Evolutionary conservation across 2,329 filamentous ascomycete species (phyloP).

Genomic region (Colletotrichum sp.): DNA sequence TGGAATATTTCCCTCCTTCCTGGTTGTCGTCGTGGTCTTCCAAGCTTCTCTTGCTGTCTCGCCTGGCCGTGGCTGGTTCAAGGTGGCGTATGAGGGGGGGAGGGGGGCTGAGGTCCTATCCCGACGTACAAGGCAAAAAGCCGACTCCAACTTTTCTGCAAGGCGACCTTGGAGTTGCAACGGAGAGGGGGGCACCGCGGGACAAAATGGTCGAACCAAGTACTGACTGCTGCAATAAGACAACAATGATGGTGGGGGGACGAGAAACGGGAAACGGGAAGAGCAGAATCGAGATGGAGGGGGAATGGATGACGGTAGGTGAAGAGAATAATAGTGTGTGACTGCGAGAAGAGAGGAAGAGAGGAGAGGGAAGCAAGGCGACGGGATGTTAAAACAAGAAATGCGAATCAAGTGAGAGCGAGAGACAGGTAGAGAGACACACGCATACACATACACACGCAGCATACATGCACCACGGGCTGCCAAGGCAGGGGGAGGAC

Average conservation of each 20-base stretch:
- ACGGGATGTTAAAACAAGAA: background rate
- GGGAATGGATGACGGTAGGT: background rate
- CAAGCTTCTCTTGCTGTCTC: background rate
- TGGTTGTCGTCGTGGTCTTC: background rate
- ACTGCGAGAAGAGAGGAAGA: background rate
- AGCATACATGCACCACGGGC: background rate
- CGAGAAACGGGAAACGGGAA: background rate
- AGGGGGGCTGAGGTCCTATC: constrained; percentile 7
- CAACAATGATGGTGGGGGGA: background rate
- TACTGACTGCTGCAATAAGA: background rate
- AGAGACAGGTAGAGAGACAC: constrained; percentile 1
- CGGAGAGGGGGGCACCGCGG: background rate
- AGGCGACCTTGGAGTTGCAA: background rate
- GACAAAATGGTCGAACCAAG: background rate
- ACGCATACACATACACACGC: background rate
- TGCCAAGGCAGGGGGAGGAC: constrained; percentile 13
- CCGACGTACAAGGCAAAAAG: background rate
- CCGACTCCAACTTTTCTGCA: constrained; percentile 4
- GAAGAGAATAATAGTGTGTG: background rate
- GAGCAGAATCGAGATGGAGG: background rate
- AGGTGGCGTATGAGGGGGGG: background rate
- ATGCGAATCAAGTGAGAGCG: background rate
- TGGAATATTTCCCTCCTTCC: background rate
- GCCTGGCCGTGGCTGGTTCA: background rate
- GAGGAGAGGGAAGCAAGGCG: background rate